A percentile compares a stretch with the other conserved stretches of the same genome.
These are phyloP conservation scores for Ophiostoma triangulosporum DNA, from an alignment of 2,329 filamentous ascomycete genomes.

Conservation along the genomic window DNA sequence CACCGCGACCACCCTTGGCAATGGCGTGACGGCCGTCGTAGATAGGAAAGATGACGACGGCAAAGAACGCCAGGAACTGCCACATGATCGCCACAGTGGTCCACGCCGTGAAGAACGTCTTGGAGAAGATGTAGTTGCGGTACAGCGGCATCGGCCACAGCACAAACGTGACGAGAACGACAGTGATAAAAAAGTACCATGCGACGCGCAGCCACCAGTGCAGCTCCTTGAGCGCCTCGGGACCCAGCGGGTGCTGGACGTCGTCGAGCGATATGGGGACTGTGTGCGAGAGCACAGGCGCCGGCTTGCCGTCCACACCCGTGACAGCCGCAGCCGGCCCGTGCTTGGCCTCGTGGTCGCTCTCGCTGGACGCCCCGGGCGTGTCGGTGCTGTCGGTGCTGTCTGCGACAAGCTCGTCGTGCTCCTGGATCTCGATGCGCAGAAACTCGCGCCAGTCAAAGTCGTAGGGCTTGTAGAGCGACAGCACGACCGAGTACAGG, in stretches of 20 bases:
- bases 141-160: conserved; percentile 37
- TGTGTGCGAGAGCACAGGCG: too few species aligned
- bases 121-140: conserved; percentile 33
- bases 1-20: conserved; percentile 1
- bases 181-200: conserved; percentile 5
- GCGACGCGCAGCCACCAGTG: conserved; percentile 8
- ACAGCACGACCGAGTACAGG: conserved; percentile 32
- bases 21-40: conserved; percentile 26
- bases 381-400: neutral
- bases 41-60: conserved; percentile 32
- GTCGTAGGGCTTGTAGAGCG: conserved; percentile 23
- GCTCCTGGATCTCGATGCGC: conserved; percentile 30
- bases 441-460: conserved; percentile 28
- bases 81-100: conserved; percentile 30
- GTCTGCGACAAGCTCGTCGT: conserved; percentile 17
- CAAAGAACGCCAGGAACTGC: conserved; percentile 32
- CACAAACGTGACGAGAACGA: conserved; percentile 30
- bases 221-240: conserved; percentile 5
- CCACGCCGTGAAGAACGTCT: conserved; percentile 32
- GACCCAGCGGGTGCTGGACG: conserved; percentile 18
- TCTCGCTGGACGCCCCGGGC: neutral
- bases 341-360: conserved; percentile 2
- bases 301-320: too few species aligned
- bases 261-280: conserved; percentile 22
- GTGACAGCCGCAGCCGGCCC: too few species aligned